Base-by-base conservation (phyloP, 2,329 filamentous ascomycete species). In the Xenosphaeropsis pyriputrescens region DNA sequence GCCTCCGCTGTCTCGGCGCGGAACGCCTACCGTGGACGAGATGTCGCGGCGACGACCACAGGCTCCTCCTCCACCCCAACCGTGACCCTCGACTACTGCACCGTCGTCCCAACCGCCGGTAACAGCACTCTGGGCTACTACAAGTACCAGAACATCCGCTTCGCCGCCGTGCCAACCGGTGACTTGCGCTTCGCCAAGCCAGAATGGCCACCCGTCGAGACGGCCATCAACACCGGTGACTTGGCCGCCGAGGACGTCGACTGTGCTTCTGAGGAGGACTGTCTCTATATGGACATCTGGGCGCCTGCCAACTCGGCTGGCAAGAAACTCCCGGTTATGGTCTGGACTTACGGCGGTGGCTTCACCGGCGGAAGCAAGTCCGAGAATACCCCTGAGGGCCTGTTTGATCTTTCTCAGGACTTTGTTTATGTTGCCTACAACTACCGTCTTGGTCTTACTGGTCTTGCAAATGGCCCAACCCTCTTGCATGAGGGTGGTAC, bases 91-190 rank as follows among this genome's bases (percentile, higher is more conserved):
- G 31, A 32, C 31, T 32, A 32, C 31, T 7, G 4, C 12, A 32
- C 31, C 31, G 12, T 32, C 31, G 31, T 32, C 5, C 14, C 31
- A 15, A 18, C 16, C 12, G 31, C 31, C 6, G 31, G 31, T 7
- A 32, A 53, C 34, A 40, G 43, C 15, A 46, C 51, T 1, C 42
- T 49, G n/a, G 51, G 53, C 17, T 51, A 50, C 43, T 55, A 55
- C 44, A 56, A 57, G 36, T 56, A 55, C 32, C 55, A 57, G 39
- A 58, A 58, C 35, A 57, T 58, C 32, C 48, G 57, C 9, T 59
- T 52, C 37, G 56, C 54, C 3, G 50, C 54, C 2, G 48, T 54
- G 5, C 54, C 57, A 3, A 53, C 50, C 2, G 56, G 56, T 2
- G 42, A 53, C 29, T 45, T 57, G 13, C 51, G 56, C 11, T 59